Conservation (phyloP, 768 basidiomycete species). For the Russula virescens region DNA sequence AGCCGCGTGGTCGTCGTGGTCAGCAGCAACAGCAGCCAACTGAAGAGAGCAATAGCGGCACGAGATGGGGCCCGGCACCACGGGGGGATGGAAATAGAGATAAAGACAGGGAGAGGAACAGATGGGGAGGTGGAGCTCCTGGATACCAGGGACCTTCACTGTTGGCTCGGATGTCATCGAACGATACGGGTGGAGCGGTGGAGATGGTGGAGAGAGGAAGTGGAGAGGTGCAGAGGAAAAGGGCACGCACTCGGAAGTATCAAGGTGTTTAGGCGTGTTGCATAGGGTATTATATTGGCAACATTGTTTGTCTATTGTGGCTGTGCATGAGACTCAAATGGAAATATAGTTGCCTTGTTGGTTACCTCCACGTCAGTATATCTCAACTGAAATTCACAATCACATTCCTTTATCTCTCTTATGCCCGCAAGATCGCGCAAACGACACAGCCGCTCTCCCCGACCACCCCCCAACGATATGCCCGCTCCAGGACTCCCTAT, state of each 20-base stretch:
- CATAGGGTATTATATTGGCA: no score
- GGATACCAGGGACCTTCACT: constrained; percentile 15
- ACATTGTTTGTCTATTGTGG: no score
- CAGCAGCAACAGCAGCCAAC: constrained; percentile 10
- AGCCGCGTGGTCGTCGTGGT: constrained; percentile 8
- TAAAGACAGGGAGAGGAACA: constrained; percentile 10
- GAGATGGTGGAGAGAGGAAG: constrained; percentile 1
- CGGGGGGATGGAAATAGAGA: constrained; percentile 2
- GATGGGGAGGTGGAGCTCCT: constrained; percentile 1
- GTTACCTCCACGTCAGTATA: no score
- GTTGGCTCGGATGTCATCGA: constrained; percentile 16
- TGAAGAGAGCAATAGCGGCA: neutral
- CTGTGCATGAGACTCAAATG: neutral
- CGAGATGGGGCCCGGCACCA: neutral
- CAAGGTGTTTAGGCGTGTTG: constrained; percentile 1
- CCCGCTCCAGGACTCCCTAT: neutral
- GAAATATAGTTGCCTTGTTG: neutral
- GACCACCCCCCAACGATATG: neutral
- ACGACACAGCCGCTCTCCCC: constrained; percentile 2
- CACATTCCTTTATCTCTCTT: no score
- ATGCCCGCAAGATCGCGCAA: constrained; percentile 9
- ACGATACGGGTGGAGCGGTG: neutral
- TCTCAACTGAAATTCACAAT: no score
- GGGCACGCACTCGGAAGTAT: constrained; percentile 12
- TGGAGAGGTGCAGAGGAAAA: constrained; percentile 11